A percentile compares a stretch with the other conserved stretches of the same genome.
These are phyloP conservation scores for Chytriomyces sp. DNA, from an alignment of 192 early-diverging fungal species.

Conservation along the genomic window DNA sequence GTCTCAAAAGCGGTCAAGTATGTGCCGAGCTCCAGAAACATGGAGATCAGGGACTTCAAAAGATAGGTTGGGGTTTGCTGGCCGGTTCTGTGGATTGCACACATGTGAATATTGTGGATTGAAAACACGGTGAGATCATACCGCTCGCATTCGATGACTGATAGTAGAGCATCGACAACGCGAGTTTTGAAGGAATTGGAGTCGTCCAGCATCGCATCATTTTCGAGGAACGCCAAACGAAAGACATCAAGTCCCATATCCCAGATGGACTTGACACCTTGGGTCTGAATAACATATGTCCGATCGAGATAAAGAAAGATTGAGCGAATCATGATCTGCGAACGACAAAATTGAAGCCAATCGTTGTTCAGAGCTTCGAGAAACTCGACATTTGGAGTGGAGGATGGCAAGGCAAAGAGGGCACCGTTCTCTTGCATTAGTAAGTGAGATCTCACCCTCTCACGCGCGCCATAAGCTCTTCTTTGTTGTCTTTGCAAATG, in stretches of 20 bases:
- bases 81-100: too few species aligned
- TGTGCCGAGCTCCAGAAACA: constrained; percentile 29
- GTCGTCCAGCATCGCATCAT: too few species aligned
- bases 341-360: neutral
- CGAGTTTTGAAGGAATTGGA: too few species aligned
- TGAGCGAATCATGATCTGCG: constrained; percentile 72
- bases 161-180: too few species aligned
- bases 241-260: constrained; percentile 90
- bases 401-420: too few species aligned
- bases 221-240: constrained; percentile 54
- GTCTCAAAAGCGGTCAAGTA: constrained; percentile 20
- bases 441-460: too few species aligned
- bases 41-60: constrained; percentile 18
- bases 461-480: neutral
- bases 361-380: neutral
- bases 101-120: too few species aligned
- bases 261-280: constrained; percentile 74
- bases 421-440: too few species aligned
- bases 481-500: neutral
- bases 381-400: neutral
- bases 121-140: too few species aligned
- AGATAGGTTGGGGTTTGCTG: constrained; percentile 15
- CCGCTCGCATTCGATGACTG: too few species aligned
- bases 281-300: constrained; percentile 81
- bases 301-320: constrained; percentile 94